phyloP scores from a whole-genome alignment of 1,284 basidiomycete species.

The Moesziomyces sp. region DNA sequence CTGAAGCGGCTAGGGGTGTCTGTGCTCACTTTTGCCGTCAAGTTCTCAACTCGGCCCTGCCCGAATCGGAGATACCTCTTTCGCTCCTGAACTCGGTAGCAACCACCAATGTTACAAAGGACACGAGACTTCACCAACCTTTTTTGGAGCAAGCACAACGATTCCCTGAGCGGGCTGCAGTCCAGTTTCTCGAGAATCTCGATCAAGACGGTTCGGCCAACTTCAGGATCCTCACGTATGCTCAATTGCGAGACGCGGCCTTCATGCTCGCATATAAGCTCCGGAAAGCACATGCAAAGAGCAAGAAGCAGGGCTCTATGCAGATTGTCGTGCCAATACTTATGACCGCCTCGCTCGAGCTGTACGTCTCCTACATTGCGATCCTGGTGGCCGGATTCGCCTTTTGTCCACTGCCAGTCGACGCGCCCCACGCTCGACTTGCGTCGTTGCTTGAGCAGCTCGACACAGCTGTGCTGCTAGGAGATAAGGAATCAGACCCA shows the following conservation, averaged over 20 bases:
- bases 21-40: slow-evolving; percentile 5
- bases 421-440: slow-evolving; percentile 12
- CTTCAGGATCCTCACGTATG: slow-evolving; percentile 1
- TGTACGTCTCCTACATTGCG: slow-evolving; percentile 21
- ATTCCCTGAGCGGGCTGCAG: slow-evolving; percentile 4
- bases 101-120: background rate
- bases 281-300: slow-evolving; percentile 1
- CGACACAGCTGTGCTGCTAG: slow-evolving; percentile 5
- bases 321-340: slow-evolving; percentile 22
- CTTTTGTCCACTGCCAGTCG: slow-evolving; percentile 18
- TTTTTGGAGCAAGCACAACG: slow-evolving; percentile 1
- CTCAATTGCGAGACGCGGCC: background rate
- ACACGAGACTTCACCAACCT: background rate
- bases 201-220: slow-evolving; percentile 1
- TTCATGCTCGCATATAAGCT: slow-evolving; percentile 4
- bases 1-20: slow-evolving; percentile 4
- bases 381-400: slow-evolving; percentile 21
- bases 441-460: slow-evolving; percentile 6
- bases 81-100: background rate
- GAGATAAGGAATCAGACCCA: background rate
- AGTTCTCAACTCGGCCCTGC: background rate
- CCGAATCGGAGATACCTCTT: background rate
- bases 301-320: background rate
- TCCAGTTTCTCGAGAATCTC: slow-evolving; percentile 2
- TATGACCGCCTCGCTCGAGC: slow-evolving; percentile 13